Evolutionary conservation across 2,329 filamentous ascomycete species (phyloP), one percentile per base, ranked within the genome.

Genomic region (Aspergillus uvarum): DNA sequence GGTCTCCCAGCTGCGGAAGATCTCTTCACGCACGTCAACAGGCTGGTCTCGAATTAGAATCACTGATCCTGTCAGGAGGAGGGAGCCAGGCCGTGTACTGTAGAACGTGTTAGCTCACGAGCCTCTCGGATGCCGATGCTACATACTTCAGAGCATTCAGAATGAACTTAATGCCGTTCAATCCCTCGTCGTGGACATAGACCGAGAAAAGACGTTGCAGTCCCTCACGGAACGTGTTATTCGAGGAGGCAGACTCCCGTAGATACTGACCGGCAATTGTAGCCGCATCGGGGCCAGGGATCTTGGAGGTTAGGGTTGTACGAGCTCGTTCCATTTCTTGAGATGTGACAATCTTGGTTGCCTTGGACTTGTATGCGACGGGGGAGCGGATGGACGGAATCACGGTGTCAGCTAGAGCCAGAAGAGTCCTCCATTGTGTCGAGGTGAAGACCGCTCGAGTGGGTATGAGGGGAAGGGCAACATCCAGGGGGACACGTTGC

Each of bases 351-450:
- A 73, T 71, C 42, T 81, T 76, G 35, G 78, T 72, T 0, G 67
- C 70, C 0, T 63, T 62, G 10, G 72, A 69, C 50, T 73, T 73
- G 7, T 74, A 71, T 0, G 68, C 71, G 3, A 72, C 70, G 0
- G 74, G 72, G 3, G 78, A 76, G 42, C 75, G 77, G 59, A 87
- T 76, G 2, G 82, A 78, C 1, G 85, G 85, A 21, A 88, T 76
- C 52, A 87, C 74, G 1, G 85, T 79, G 62, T 87, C 85, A 8
- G 82, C 78, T 31, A 88, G 79, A 24, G 85, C 81, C 51, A 84
- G 75, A 3, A 88, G 74, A 0, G 82, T 85, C 31, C 75, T 78
- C 85, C 85, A 88, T 79, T 88, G 86, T 2, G 76, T 70, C 12
- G 80, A 72, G 2, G 80, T 82, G 64, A 87, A 79, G 52, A 83